phyloP scores from a whole-genome alignment of 768 basidiomycete genomes.

The Russula sp. region DNA sequence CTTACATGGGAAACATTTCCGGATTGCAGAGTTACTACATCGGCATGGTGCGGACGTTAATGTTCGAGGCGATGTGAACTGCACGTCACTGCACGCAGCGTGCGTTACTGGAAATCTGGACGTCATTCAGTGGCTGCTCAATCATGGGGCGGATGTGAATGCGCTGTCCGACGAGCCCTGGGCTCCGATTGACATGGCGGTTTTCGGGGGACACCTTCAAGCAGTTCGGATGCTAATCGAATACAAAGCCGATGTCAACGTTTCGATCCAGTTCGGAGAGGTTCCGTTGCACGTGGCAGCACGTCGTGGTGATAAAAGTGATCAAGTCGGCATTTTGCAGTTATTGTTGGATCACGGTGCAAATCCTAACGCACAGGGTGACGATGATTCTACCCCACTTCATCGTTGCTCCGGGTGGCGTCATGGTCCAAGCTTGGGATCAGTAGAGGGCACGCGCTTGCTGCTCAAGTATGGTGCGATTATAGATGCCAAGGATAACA shows the following conservation, averaged over 20 bases:
- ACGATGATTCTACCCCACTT: background rate
- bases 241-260: background rate
- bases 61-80: background rate
- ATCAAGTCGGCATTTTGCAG: background rate
- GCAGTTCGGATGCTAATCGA: background rate
- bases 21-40: background rate
- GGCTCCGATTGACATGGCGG: background rate
- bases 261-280: background rate
- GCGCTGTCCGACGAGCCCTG: accelerated
- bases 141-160: background rate
- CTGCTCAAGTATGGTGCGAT: too few relatives aligned
- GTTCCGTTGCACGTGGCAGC: background rate
- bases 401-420: background rate
- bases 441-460: too few relatives aligned
- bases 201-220: background rate
- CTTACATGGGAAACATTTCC: background rate
- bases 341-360: background rate
- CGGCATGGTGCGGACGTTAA: background rate
- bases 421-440: too few relatives aligned
- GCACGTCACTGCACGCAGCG: too few relatives aligned
- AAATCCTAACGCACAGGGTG: background rate
- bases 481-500: too few relatives aligned
- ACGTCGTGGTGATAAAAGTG: accelerated
- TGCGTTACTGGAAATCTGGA: too few relatives aligned
- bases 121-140: too few relatives aligned